These are phyloP conservation scores for Rubroboletus satanas DNA, from an alignment of 768 basidiomycete genomes.

Conservation along the genomic window DNA sequence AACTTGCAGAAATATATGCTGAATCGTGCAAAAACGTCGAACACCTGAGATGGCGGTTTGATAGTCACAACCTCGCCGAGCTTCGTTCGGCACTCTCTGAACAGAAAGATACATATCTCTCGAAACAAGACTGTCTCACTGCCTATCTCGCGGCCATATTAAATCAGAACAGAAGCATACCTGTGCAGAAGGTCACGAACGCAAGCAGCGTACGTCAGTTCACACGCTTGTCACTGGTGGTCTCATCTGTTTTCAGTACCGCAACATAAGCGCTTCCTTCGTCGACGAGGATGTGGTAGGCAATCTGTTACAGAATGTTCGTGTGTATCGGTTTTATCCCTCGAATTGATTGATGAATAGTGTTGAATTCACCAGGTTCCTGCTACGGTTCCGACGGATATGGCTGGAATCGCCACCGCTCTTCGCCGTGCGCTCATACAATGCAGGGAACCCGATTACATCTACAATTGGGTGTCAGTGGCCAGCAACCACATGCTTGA, in stretches of 20 bases:
- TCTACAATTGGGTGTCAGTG: constrained; percentile 18
- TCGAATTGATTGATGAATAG: not conserved
- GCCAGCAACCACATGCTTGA: constrained; percentile 19
- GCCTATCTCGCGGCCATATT: constrained; percentile 26
- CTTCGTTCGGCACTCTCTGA: constrained; percentile 15
- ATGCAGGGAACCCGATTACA: constrained; percentile 11
- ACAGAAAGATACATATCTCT: constrained; percentile 4
- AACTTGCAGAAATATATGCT: constrained; percentile 16
- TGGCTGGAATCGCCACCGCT: constrained; percentile 14
- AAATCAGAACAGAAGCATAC: constrained; percentile 10
- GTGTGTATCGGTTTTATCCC: not conserved
- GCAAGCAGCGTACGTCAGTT: constrained; percentile 24
- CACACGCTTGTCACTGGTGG: not conserved
- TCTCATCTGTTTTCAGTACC: constrained; percentile 14
- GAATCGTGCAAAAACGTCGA: constrained; percentile 10
- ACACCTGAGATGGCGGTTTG: constrained; percentile 17
- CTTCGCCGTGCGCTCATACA: constrained; percentile 16
- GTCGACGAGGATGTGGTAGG: constrained; percentile 15
- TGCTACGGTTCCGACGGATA: constrained; percentile 15
- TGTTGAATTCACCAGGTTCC: constrained; percentile 1
- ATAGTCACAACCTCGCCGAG: constrained; percentile 6
- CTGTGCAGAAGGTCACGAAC: constrained; percentile 25
- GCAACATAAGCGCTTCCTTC: constrained; percentile 16
- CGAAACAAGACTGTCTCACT: constrained; percentile 31
- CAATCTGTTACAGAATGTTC: constrained; percentile 21